Evolutionary conservation across 176 grass and related monocot genomes (phyloP), one percentile per base, ranked within the genome.

Genomic region (Saccharum spontaneum): DNA sequence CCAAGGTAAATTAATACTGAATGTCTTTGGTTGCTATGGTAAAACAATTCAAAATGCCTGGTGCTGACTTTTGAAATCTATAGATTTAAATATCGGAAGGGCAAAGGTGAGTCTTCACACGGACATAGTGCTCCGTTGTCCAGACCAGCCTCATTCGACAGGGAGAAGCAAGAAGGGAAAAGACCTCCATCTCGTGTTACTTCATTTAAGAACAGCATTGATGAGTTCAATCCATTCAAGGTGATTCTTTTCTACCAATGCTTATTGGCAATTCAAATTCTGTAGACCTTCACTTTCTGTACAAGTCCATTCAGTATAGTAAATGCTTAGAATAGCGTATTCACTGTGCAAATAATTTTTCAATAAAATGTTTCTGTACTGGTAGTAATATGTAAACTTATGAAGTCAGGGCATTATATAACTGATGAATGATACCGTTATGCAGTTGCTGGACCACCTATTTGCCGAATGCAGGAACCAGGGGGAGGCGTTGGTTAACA

Each of bases 161-260:
- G 86, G 71, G 90, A 92, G 62, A 94, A 87, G 41, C 86, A 94
- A 64, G 97, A 96, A 60, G 87, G 50, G 15, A 92, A 89, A 80
- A 94, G 81, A 78, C 82, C 87, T 84, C 87, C 91, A 55, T 79
- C 86, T 67, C 97, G 76, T 84, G 81, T 81, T 79, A 91, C 90
- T 46, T 99, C 97, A 43, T 96, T 99, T 82, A 99, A 99, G 84
- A 86, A 89, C 69, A 89, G 86, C 71, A 89, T 99, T 3, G 90
- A 86, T 4, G 91, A 99, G 28, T 92, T 92, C 50, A 99, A 94
- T 62, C 97, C 94, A 76, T 89, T 99, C 60, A 99, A 96, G 94
- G 94, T 99, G 85, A 91, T 63, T 49, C 74, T 84, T 80, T 69
- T 40, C 44, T 61, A 50, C 10, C 65, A 63, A 24, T 49, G 46